A percentile compares a stretch with the other conserved stretches of the same genome.
Evolutionary conservation across 2,329 filamentous ascomycete species (phyloP).

Genomic region (Claviceps spartinae): DNA sequence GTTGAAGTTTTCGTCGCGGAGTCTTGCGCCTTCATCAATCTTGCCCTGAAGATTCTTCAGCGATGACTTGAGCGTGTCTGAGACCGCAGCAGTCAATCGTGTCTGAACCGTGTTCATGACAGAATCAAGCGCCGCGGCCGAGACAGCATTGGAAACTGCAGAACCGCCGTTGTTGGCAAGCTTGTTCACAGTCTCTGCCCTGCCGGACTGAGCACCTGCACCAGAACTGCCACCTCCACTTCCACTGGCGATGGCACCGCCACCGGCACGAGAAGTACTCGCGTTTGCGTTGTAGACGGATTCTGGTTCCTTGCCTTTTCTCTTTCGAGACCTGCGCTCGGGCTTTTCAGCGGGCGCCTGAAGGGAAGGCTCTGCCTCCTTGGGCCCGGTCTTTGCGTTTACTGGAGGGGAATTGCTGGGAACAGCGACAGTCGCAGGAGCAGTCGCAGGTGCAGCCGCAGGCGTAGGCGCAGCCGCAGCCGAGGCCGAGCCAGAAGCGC

Average conservation of each 20-base stretch:
- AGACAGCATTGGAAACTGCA: constrained; percentile 18
- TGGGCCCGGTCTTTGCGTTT: constrained; percentile 30
- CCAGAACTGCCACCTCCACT: neutral
- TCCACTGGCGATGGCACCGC: too few relatives aligned
- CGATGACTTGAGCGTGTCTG: constrained; percentile 39
- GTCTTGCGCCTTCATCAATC: constrained; percentile 49
- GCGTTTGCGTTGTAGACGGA: constrained; percentile 28
- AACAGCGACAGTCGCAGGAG: neutral
- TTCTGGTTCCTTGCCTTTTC: constrained; percentile 47
- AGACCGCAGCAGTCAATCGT: constrained; percentile 35
- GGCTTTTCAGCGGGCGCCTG: constrained; percentile 38
- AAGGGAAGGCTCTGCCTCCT: constrained; percentile 32
- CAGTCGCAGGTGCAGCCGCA: neutral
- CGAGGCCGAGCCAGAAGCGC: constrained; percentile 15
- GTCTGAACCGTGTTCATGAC: constrained; percentile 41
- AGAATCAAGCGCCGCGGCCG: constrained; percentile 35
- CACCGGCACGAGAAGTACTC: constrained; percentile 18
- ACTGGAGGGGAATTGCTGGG: constrained; percentile 13
- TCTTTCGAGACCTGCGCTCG: constrained; percentile 51
- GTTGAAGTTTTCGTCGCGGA: constrained; percentile 37
- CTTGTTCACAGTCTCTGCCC: constrained; percentile 15
- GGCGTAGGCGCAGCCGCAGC: neutral
- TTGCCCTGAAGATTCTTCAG: constrained; percentile 49
- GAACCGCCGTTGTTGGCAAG: constrained; percentile 16
- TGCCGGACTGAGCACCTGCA: constrained; percentile 11